Base-by-base conservation (phyloP, 2,329 filamentous ascomycete species). In the Aureobasidium subglaciale region DNA sequence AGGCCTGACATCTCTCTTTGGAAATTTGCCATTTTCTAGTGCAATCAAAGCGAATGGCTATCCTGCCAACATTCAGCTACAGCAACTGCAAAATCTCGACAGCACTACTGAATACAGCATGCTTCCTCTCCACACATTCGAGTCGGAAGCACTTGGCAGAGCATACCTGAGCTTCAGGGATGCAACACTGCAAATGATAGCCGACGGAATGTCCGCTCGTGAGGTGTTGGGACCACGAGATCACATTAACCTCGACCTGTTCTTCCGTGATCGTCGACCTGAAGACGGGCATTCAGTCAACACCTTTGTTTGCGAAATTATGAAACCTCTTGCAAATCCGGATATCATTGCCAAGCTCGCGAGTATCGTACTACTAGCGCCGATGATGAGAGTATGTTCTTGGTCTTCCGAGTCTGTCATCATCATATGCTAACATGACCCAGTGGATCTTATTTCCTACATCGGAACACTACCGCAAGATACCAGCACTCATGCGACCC, bases 21-120 rank as follows among this genome's bases (percentile, higher is more conserved):
- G 54, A 15, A 56, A 56, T 11, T 20, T 56, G n/a, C 54, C 54
- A 9, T 49, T 56, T 7, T 56, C 54, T 5, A 56, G 54, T 22
- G 54, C 54, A 6, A 49, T 56, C 27, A 34, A 40, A 22, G 54
- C 43, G 6, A 56, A 56, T 22, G 54, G 54, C 13, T 50, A 56
- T 15, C 54, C 54, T 18, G 22, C 35, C 2, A 20, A 45, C n/a
- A 56, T 48, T 10, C 54, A 56, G 42, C 34, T 37, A 2, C 54
- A 48, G 20, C 54, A 56, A 50, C n/a, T 56, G 3, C 25, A 48
- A 5, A 56, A 56, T 5, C 42, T 56, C 20, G 29, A 18, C 11
- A 29, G 22, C 22, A n/a, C 29, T 15, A 25, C 53, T 0, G 54
- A 56, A 16, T 48, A 56, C 10, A 32, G 34, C 15, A 49, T 49